phyloP scores from a whole-genome alignment of 75 land plant genomes.

The Pinus tabuliformis region DNA sequence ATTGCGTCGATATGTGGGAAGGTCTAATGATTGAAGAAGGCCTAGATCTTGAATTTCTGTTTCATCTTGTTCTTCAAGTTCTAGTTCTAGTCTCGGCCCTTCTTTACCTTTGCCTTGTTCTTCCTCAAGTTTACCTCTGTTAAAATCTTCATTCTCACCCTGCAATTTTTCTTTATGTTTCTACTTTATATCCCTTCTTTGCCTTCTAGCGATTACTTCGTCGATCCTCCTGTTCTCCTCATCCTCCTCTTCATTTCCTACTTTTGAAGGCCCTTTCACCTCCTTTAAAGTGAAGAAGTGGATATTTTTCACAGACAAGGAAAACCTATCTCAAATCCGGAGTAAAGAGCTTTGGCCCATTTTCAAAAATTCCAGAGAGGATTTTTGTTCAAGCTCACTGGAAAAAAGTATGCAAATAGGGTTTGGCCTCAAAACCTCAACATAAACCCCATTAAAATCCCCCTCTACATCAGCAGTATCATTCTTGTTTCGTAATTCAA shows the following conservation, averaged over 20 bases:
- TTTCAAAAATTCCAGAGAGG: constrained; percentile 12
- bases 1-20: constrained; percentile 41
- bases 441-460: constrained; percentile 3
- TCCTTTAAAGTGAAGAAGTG: constrained; percentile 27
- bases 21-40: constrained; percentile 8
- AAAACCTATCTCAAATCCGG: constrained; percentile 31
- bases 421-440: constrained; percentile 44
- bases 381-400: background rate
- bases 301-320: constrained; percentile 25
- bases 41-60: too few species aligned
- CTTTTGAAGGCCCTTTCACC: background rate
- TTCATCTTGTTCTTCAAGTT: constrained; percentile 1
- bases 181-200: background rate
- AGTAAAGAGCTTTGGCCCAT: constrained; percentile 26
- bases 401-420: constrained; percentile 33
- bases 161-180: constrained; percentile 2
- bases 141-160: background rate
- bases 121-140: too few species aligned
- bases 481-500: background rate
- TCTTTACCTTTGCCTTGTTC: background rate
- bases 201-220: constrained; percentile 15
- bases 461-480: background rate
- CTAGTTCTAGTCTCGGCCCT: background rate
- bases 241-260: constrained; percentile 1
- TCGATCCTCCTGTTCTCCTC: constrained; percentile 7